Evolutionary conservation across 495 filamentous ascomycete genomes (phyloP).

Genomic region (Astrocystis sublimbata): DNA sequence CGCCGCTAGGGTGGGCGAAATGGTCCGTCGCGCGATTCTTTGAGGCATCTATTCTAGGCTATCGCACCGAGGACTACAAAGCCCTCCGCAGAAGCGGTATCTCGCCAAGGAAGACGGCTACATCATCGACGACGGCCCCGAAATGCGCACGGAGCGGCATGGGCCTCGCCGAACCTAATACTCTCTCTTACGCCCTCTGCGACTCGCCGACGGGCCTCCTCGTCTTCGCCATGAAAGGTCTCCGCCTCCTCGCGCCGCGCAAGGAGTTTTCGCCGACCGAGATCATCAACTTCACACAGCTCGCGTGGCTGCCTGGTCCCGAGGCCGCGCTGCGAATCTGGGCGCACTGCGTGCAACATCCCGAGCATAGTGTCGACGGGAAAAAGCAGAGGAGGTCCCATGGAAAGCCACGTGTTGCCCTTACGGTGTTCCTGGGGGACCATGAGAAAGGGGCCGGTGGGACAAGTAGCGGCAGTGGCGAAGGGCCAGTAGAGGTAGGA

Average conservation of each 20-base stretch:
- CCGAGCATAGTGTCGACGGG: conserved; percentile 19
- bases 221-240: conserved; percentile 42
- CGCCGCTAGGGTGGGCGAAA: conserved; percentile 44
- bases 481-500: conserved; percentile 4
- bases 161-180: conserved; percentile 47
- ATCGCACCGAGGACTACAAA: conserved; percentile 40
- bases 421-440: conserved; percentile 46
- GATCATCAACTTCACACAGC: conserved; percentile 46
- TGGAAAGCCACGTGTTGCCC: conserved; percentile 34
- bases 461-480: conserved; percentile 4
- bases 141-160: conserved; percentile 25
- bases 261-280: conserved; percentile 41
- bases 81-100: conserved; percentile 25
- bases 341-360: conserved; percentile 39
- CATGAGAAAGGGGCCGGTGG: conserved; percentile 15
- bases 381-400: conserved; percentile 6
- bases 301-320: conserved; percentile 54
- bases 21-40: conserved; percentile 46
- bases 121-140: conserved; percentile 13
- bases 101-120: conserved; percentile 18
- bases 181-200: conserved; percentile 52
- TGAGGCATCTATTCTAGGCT: conserved; percentile 41
- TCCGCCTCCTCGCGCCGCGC: conserved; percentile 34
- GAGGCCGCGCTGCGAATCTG: conserved; percentile 50
- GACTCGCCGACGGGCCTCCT: conserved; percentile 56